These are phyloP conservation scores for Neurospora sp. DNA, from an alignment of 495 filamentous ascomycete genomes.

Conservation along the genomic window DNA sequence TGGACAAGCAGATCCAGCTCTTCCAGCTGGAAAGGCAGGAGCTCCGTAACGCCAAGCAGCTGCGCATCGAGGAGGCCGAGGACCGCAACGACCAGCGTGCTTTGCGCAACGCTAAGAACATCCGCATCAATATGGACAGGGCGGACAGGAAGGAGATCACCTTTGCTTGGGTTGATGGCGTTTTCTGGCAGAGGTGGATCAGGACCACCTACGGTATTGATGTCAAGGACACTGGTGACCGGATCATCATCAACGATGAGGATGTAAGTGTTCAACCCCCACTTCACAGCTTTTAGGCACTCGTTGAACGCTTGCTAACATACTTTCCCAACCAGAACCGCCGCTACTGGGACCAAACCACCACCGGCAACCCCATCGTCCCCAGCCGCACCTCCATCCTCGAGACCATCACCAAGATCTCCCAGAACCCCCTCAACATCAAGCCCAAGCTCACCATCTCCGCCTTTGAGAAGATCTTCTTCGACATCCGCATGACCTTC, in stretches of 20 bases:
- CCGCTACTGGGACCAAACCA: constrained; percentile 89
- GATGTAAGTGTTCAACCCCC: constrained; percentile 56
- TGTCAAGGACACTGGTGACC: constrained; percentile 62
- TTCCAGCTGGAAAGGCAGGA: constrained; percentile 91
- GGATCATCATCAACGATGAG: constrained; percentile 94
- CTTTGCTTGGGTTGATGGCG: constrained; percentile 98
- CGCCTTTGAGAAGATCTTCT: constrained; percentile 65
- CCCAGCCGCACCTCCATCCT: constrained; percentile 89
- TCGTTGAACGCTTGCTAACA: neutral
- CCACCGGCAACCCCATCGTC: constrained; percentile 76
- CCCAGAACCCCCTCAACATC: constrained; percentile 65
- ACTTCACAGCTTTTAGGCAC: neutral
- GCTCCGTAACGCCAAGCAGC: constrained; percentile 83
- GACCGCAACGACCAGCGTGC: constrained; percentile 86
- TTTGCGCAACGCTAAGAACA: constrained; percentile 78
- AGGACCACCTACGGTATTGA: constrained; percentile 87
- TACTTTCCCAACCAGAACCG: constrained; percentile 50
- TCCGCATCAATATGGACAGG: constrained; percentile 79
- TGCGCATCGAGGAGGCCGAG: constrained; percentile 92
- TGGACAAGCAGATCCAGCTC: constrained; percentile 83
- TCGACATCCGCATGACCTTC: constrained; percentile 58
- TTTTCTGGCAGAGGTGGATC: constrained; percentile 97
- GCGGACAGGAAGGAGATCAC: constrained; percentile 78
- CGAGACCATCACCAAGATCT: constrained; percentile 77
- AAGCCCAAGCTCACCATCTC: constrained; percentile 79